phyloP scores from a whole-genome alignment of 148 eudicot genomes.

The Bassia scoparia region DNA sequence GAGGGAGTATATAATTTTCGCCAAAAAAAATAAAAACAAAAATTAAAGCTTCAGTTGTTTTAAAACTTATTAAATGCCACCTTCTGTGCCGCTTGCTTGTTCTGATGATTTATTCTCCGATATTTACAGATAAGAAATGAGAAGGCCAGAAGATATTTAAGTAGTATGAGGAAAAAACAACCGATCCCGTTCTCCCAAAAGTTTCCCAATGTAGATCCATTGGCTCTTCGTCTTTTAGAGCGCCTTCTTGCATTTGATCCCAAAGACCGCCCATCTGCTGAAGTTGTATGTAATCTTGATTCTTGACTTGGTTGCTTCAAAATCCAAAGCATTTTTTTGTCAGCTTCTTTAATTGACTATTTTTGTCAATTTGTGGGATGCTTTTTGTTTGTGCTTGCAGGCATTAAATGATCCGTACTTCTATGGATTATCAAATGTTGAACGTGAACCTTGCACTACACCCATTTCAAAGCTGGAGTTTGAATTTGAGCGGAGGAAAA shows the following conservation, averaged over 20 bases:
- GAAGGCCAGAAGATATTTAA: conserved; percentile 79
- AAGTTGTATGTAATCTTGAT: conserved; percentile 44
- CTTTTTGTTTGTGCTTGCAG: conserved; percentile 29
- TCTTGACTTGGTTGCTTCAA: neutral
- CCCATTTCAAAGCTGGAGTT: conserved; percentile 78
- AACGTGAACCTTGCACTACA: conserved; percentile 61
- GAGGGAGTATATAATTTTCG: no score
- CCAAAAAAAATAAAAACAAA: no score
- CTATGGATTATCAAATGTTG: conserved; percentile 62
- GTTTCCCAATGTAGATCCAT: conserved; percentile 76
- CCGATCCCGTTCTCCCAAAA: conserved; percentile 70
- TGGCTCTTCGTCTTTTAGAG: conserved; percentile 84
- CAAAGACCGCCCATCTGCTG: conserved; percentile 80
- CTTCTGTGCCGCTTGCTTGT: neutral
- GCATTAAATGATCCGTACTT: conserved; percentile 86
- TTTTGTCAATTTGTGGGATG: neutral
- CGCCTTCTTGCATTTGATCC: conserved; percentile 98
- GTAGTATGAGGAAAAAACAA: conserved; percentile 68
- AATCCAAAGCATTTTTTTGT: neutral
- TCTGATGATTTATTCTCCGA: conserved; percentile 24
- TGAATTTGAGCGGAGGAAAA: conserved; percentile 73
- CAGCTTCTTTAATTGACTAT: neutral
- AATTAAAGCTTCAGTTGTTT: neutral
- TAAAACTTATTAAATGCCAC: neutral
- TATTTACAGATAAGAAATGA: conserved; percentile 73